A percentile compares a stretch with the other conserved stretches of the same genome.
Conservation (phyloP, 352 stramenopile species). For the Globisporangium mamillatum region DNA sequence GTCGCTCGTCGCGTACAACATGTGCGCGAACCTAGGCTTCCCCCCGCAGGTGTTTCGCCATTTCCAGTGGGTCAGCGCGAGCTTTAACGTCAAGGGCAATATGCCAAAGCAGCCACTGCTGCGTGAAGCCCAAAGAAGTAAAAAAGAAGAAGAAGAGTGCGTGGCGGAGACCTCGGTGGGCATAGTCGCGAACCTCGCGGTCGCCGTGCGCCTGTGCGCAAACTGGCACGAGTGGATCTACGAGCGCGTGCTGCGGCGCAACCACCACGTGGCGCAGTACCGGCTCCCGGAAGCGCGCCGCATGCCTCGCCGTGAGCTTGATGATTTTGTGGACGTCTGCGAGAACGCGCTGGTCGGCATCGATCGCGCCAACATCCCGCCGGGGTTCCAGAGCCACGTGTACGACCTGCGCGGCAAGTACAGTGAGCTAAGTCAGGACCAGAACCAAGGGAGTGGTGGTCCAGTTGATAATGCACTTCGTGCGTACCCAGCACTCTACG, state of each 20-base stretch:
- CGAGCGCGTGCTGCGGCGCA: slow-evolving; percentile 27
- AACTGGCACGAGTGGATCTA: slow-evolving; percentile 85
- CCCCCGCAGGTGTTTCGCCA: slow-evolving; percentile 58
- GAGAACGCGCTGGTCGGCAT: slow-evolving; percentile 35
- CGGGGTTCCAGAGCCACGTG: slow-evolving; percentile 42
- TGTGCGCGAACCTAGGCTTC: slow-evolving; percentile 57
- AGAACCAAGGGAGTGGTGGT: neutral
- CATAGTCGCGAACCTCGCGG: slow-evolving; percentile 61
- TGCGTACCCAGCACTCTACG: slow-evolving; percentile 51
- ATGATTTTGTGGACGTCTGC: slow-evolving; percentile 52
- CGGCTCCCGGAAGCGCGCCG: slow-evolving; percentile 11
- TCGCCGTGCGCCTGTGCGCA: slow-evolving; percentile 66
- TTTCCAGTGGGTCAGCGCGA: slow-evolving; percentile 62
- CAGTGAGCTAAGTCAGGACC: slow-evolving; percentile 6
- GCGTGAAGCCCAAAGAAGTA: neutral
- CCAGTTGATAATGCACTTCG: slow-evolving; percentile 33
- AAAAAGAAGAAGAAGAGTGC: neutral
- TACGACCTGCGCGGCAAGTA: slow-evolving; percentile 30
- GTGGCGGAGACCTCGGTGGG: slow-evolving; percentile 26
- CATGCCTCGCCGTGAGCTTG: slow-evolving; percentile 43
- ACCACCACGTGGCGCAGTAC: slow-evolving; percentile 24
- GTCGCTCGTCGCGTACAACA: slow-evolving; percentile 44
- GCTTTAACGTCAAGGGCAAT: slow-evolving; percentile 44
- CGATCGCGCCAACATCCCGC: slow-evolving; percentile 37
- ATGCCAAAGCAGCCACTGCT: slow-evolving; percentile 43